Evolutionary conservation across 768 basidiomycete species (phyloP).

Genomic region (Exidia glandulosa): DNA sequence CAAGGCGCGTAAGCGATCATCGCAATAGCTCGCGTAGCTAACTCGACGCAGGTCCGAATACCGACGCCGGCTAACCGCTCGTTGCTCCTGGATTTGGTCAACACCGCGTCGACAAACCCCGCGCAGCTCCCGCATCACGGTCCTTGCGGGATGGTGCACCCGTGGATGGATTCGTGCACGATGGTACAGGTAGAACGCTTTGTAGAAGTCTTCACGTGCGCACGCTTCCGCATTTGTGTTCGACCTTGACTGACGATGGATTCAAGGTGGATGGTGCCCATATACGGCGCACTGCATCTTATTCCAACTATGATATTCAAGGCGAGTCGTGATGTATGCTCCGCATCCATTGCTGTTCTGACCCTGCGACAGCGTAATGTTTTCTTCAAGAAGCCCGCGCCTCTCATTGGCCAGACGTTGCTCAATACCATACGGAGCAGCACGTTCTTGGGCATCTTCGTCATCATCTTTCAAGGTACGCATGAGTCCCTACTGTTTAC

Average conservation of each 20-base stretch:
- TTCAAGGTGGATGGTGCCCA: conserved; percentile 24
- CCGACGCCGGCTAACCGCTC: conserved; percentile 41
- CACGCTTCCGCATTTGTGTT: conserved; percentile 40
- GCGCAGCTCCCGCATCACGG: conserved; percentile 1
- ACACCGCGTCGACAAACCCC: not conserved
- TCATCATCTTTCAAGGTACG: conserved; percentile 72
- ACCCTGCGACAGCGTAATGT: conserved; percentile 25
- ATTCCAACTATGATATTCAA: conserved; percentile 82
- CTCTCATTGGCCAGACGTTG: conserved; percentile 51
- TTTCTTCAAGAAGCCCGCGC: conserved; percentile 54
- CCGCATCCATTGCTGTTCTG: no score
- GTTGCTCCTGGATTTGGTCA: conserved; percentile 25
- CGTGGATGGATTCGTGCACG: conserved; percentile 50
- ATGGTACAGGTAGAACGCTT: conserved; percentile 59
- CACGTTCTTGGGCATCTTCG: conserved; percentile 76
- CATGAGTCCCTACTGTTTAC: not conserved
- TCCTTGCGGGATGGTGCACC: conserved; percentile 46
- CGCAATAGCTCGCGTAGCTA: not conserved
- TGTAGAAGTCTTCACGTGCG: conserved; percentile 73
- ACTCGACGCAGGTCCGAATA: conserved; percentile 27
- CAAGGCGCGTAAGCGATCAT: conserved; percentile 26
- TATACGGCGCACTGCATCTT: conserved; percentile 82
- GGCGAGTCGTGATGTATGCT: not conserved
- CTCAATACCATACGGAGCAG: conserved; percentile 74
- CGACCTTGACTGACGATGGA: not conserved